Evolutionary conservation across 768 basidiomycete species (phyloP), one percentile per base, ranked within the genome.

Genomic region (Nidula microcarpa): DNA sequence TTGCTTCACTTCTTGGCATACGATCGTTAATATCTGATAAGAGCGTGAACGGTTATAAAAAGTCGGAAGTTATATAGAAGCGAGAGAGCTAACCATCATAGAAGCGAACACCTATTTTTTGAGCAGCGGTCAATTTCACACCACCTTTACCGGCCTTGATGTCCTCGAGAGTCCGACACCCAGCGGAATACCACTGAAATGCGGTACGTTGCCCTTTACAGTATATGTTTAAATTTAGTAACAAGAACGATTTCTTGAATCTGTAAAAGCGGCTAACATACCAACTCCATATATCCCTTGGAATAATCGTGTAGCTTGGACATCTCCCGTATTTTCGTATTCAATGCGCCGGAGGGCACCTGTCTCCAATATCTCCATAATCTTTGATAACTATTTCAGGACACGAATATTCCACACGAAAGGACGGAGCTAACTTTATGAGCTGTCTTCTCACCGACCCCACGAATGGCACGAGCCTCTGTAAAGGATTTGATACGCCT

Each of bases 231-330:
- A 23, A 23, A 23, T 3, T 23, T 3, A 23, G 23, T 23, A 23
- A 23, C 23, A 23, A 23, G 23, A 23, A 23, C 23, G 23, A 23
- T 23, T 23, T 23, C 1, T 23, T 23, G 23, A 23, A 23, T 23
- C 23, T 23, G 23, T 23, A 23, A 23, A 23, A 23, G 23, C 23
- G 23, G 23, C 23, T 23, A 23, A 23, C 86, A 55, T 55, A 84
- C 92, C 94, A 53, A 94, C 91, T 33, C 90, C 92, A 60, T 95
- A 95, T 43, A 97, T 87, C 6, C 89, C 88, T 51, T 81, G 79
- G 62, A 96, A 94, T 8, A 84, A 45, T 18, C 74, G 69, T 2
- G 78, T 75, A 0, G 77, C 77, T 37, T 71, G 64, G 1, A 89
- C 75, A 49, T 89, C 88, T 35, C 80, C 82, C 1, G 85, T 87